Percentiles rank a stretch among this genome's conserved stretches.
Evolutionary conservation across 2,329 filamentous ascomycete genomes (phyloP).

Genomic region (Neonectria neomacrospora): DNA sequence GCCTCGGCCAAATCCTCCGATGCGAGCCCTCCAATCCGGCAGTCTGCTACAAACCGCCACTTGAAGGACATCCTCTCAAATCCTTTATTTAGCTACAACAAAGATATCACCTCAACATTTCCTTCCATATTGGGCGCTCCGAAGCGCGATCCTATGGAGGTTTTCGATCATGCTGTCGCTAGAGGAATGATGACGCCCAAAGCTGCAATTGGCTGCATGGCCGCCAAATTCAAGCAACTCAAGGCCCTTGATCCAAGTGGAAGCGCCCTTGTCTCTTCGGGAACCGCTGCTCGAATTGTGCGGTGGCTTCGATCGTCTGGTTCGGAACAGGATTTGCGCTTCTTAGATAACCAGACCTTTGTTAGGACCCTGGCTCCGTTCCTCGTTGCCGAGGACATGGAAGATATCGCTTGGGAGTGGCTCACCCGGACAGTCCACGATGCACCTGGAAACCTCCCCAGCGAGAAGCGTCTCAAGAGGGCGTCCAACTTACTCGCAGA

Average conservation of each 20-base stretch:
- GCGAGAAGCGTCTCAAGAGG: constrained; percentile 42
- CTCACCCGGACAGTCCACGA: constrained; percentile 54
- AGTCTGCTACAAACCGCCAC: constrained; percentile 56
- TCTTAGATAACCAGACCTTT: constrained; percentile 55
- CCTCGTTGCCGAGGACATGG: constrained; percentile 63
- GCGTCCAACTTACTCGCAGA: constrained; percentile 50
- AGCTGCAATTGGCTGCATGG: constrained; percentile 65
- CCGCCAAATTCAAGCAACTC: constrained; percentile 58
- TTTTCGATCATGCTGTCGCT: constrained; percentile 67
- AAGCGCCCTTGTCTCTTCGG: constrained; percentile 52
- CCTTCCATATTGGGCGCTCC: constrained; percentile 26
- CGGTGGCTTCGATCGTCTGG: constrained; percentile 66
- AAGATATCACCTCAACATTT: constrained; percentile 37
- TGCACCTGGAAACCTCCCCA: constrained; percentile 32
- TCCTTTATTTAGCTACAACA: constrained; percentile 61
- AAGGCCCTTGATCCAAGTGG: constrained; percentile 42
- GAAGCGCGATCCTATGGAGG: constrained; percentile 60
- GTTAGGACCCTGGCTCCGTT: constrained; percentile 59
- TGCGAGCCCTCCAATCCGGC: constrained; percentile 46
- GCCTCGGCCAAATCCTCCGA: constrained; percentile 34
- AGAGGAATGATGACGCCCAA: constrained; percentile 66
- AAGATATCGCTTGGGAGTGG: constrained; percentile 65
- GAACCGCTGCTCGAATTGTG: constrained; percentile 60
- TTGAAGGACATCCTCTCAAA: constrained; percentile 68
- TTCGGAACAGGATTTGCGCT: constrained; percentile 57